Evolutionary conservation across 257 asterid species (phyloP).

Genomic region (Solanum megistacrolobum): DNA sequence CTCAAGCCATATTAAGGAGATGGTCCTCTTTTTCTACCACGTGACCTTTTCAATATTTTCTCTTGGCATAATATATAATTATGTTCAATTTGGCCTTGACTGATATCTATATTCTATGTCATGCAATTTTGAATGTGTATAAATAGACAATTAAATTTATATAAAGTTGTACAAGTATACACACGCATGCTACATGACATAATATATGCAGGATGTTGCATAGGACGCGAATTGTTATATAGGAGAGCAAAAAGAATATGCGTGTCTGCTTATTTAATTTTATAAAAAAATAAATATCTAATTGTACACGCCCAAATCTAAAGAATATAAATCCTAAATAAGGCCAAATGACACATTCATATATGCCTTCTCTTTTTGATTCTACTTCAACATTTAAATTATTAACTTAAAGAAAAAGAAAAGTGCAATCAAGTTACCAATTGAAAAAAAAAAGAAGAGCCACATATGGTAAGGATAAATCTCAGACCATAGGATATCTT

Average conservation of each 20-base stretch:
- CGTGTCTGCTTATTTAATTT: fast-evolving
- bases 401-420: background rate
- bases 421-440: background rate
- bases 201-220: too few relatives aligned
- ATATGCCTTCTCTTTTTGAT: background rate
- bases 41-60: background rate
- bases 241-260: too few relatives aligned
- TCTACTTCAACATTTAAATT: background rate
- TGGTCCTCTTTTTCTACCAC: background rate
- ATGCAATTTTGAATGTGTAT: too few relatives aligned
- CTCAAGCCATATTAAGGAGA: background rate
- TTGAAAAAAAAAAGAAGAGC: too few relatives aligned
- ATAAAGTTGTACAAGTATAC: too few relatives aligned
- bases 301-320: too few relatives aligned
- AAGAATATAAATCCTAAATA: too few relatives aligned
- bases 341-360: too few relatives aligned
- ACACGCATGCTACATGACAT: background rate
- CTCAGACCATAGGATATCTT: background rate
- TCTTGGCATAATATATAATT: background rate
- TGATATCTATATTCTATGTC: background rate
- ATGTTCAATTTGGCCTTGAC: too few relatives aligned
- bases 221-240: too few relatives aligned
- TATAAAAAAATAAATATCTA: too few relatives aligned
- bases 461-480: background rate
- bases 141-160: too few relatives aligned